Evolutionary conservation across 805 yeast species (phyloP), one percentile per base, ranked within the genome.

Genomic region (Tetrapisispora fleetii): DNA sequence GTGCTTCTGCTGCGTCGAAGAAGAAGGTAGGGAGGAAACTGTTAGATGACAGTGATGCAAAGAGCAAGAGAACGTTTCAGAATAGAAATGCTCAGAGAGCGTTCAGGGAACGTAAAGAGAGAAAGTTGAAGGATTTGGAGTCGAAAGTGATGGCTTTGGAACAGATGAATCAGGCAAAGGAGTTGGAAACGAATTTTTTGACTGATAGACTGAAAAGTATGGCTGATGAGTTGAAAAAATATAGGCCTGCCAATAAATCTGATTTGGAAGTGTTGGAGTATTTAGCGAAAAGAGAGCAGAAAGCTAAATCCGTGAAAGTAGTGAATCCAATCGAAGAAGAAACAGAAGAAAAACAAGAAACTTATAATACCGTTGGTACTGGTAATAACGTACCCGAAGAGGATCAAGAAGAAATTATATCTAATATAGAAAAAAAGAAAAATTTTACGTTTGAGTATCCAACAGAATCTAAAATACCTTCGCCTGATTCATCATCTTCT

Each of bases 81-180:
- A 91, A 91, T 67, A 77, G 99, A 60, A 96, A 96, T 4, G 98
- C 98, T 16, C 99, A 91, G 69, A 75, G 98, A 50, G 98, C 98
- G 5, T 90, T 89, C 68, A 75, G 98, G 50, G 98, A 91, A 68
- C 77, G 98, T 51, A 91, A 90, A 64, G 97, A 91, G 64, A 73
- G 75, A 46, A 87, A 85, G 60, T 78, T 91, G 81, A 78, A 80
- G 60, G 96, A 90, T 55, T 73, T 91, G 50, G 96, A 89, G 62
- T 81, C 79, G 43, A 81, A 86, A 57, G 95, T 93, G n/a, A 67
- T 74, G 44, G 64, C 69, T 55, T 74, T 91, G 54, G 95, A 90
- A 64, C 75, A 76, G 52, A 85, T 81, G 56, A 81, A 82, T 50
- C 69, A 79, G 50, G 79, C 79, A 54, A 84, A 83, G 48, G 74